These are phyloP conservation scores for Ogataea parapolymorpha DNA, from an alignment of 805 yeast genomes.

Conservation along the genomic window DNA sequence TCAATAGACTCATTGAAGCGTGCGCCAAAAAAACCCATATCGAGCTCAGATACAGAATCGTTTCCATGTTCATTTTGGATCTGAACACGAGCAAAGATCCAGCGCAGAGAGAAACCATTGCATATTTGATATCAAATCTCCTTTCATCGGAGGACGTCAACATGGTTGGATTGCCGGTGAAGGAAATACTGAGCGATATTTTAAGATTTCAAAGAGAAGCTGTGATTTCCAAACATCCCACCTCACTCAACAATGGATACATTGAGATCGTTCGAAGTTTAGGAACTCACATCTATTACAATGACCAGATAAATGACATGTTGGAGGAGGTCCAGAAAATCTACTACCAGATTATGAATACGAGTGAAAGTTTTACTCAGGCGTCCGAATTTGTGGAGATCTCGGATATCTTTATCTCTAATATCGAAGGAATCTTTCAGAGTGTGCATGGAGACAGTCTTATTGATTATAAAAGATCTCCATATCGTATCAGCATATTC, in stretches of 20 bases:
- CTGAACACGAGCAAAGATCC: conserved; percentile 32
- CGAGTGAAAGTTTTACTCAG: conserved; percentile 7
- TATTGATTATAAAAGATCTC: conserved; percentile 36
- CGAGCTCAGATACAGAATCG: conserved; percentile 31
- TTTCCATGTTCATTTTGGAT: conserved; percentile 50
- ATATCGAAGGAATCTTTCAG: conserved; percentile 27
- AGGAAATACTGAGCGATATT: conserved; percentile 68
- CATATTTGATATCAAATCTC: conserved; percentile 40
- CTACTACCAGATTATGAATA: conserved; percentile 32
- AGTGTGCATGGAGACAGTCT: conserved; percentile 30
- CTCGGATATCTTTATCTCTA: conserved; percentile 22
- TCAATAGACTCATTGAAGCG: conserved; percentile 53
- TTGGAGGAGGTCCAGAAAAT: conserved; percentile 60
- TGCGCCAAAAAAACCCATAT: conserved; percentile 69
- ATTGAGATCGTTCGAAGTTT: conserved; percentile 63
- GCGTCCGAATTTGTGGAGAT: conserved; percentile 15
- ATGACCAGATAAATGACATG: conserved; percentile 83
- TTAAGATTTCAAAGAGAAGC: conserved; percentile 44
- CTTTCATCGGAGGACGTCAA: conserved; percentile 70
- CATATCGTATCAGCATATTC: conserved; percentile 43
- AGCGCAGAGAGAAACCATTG: conserved; percentile 19
- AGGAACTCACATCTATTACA: conserved; percentile 76
- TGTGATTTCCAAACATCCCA: conserved; percentile 23
- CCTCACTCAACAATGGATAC: conserved; percentile 41
- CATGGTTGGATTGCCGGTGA: conserved; percentile 81